Conservation (phyloP, 257 asterid species). For the Solanum lycopersicoides region DNA sequence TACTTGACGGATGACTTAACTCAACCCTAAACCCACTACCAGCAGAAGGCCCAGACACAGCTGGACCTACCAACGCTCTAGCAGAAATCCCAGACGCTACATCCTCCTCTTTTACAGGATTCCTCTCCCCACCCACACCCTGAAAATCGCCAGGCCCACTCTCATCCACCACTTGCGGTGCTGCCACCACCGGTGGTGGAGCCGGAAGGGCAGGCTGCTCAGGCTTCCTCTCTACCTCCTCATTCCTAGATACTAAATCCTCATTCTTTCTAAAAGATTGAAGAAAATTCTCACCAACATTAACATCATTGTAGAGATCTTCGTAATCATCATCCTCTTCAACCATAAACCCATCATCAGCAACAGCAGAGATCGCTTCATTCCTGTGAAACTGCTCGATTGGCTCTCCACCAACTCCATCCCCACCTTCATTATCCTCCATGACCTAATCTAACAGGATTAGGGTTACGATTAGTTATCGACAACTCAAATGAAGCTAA, state of each 20-base stretch:
- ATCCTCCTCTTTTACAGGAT: conserved; percentile 15
- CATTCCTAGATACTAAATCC: conserved; percentile 15
- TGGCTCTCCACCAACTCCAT: conserved; percentile 41
- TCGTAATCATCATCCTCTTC: conserved; percentile 85
- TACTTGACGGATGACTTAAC: conserved; percentile 9
- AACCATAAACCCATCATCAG: conserved; percentile 63
- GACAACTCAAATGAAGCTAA: background rate
- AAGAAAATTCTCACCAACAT: conserved; percentile 82
- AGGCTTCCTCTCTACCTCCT: conserved; percentile 26
- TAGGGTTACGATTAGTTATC: background rate
- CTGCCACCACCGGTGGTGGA: background rate
- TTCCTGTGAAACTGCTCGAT: conserved; percentile 55
- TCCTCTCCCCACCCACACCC: conserved; percentile 24
- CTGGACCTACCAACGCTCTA: conserved; percentile 11
- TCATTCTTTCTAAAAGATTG: conserved; percentile 61
- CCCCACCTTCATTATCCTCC: conserved; percentile 17
- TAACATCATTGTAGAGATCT: conserved; percentile 92
- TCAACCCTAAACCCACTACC: conserved; percentile 27
- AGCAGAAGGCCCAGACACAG: conserved; percentile 16
- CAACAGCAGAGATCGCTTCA: conserved; percentile 80
- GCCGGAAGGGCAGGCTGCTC: background rate
- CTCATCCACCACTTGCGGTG: background rate
- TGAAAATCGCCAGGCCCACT: conserved; percentile 9
- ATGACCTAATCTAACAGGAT: background rate
- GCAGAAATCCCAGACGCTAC: background rate